These are phyloP conservation scores for Trypethelium eluteriae DNA, from an alignment of 495 filamentous ascomycete species.

Conservation along the genomic window DNA sequence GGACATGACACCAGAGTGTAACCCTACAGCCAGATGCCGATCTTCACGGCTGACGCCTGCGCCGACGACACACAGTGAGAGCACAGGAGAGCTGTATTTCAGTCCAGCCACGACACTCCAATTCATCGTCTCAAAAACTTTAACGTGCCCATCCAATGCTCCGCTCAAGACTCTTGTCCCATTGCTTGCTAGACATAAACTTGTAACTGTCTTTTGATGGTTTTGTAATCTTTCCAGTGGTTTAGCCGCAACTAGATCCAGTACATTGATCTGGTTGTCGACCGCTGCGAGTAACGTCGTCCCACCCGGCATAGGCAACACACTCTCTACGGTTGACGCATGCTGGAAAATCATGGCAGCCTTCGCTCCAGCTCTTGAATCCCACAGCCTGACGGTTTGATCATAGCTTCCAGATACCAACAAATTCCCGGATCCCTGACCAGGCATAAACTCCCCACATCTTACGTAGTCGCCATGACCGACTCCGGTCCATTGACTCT, in stretches of 20 bases:
- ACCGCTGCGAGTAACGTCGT: constrained; percentile 79
- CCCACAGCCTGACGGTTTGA: constrained; percentile 87
- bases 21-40: constrained; percentile 85
- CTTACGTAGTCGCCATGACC: constrained; percentile 92
- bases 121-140: constrained; percentile 80
- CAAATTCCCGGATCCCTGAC: constrained; percentile 56
- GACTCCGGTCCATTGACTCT: constrained; percentile 65
- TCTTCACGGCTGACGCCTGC: constrained; percentile 61
- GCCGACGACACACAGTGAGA: constrained; percentile 68
- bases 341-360: constrained; percentile 90
- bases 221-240: constrained; percentile 78
- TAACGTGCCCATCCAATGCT: constrained; percentile 89
- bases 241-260: constrained; percentile 87
- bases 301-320: constrained; percentile 76
- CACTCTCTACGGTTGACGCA: constrained; percentile 71
- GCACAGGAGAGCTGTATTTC: constrained; percentile 85
- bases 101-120: constrained; percentile 91
- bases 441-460: constrained; percentile 76
- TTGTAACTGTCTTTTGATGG: constrained; percentile 96
- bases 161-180: constrained; percentile 74
- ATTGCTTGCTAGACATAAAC: constrained; percentile 68
- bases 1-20: constrained; percentile 83
- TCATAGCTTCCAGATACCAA: constrained; percentile 89
- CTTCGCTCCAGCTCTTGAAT: constrained; percentile 57
- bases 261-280: constrained; percentile 83